Percentiles rank a stretch among this genome's conserved stretches.
These are phyloP conservation scores for Kuraishia capsulata DNA, from an alignment of 805 yeast genomes.

Conservation along the genomic window DNA sequence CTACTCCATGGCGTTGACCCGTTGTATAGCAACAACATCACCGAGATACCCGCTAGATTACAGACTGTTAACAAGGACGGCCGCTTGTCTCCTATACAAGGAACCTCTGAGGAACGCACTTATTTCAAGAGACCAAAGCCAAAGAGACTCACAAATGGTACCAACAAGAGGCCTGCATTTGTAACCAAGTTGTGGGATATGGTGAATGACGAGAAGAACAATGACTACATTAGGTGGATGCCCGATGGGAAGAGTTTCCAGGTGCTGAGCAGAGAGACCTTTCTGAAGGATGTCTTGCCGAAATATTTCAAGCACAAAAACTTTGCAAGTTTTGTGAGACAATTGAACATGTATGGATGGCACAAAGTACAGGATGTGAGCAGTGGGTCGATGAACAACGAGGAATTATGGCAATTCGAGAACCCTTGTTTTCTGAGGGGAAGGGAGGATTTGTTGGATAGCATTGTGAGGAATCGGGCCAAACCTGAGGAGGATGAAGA, in stretches of 20 bases:
- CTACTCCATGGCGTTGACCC: neutral
- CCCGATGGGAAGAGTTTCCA: constrained; percentile 80
- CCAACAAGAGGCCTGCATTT: constrained; percentile 76
- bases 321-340: constrained; percentile 93
- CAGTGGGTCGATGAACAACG: constrained; percentile 61
- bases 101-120: constrained; percentile 6
- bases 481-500: constrained; percentile 34
- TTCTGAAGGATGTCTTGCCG: constrained; percentile 80
- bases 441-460: constrained; percentile 76
- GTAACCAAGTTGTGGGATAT: constrained; percentile 91
- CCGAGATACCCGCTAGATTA: neutral
- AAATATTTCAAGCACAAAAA: constrained; percentile 92
- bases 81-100: neutral
- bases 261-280: constrained; percentile 74
- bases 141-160: constrained; percentile 8
- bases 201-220: constrained; percentile 76
- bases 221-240: constrained; percentile 73
- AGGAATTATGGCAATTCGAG: constrained; percentile 84
- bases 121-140: constrained; percentile 7
- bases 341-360: constrained; percentile 98
- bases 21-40: neutral
- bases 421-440: constrained; percentile 72
- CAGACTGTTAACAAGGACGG: neutral
- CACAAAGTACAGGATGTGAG: constrained; percentile 93
- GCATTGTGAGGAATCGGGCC: constrained; percentile 66